phyloP scores from a whole-genome alignment of 768 basidiomycete genomes.

The Pisolithus marmoratus region DNA sequence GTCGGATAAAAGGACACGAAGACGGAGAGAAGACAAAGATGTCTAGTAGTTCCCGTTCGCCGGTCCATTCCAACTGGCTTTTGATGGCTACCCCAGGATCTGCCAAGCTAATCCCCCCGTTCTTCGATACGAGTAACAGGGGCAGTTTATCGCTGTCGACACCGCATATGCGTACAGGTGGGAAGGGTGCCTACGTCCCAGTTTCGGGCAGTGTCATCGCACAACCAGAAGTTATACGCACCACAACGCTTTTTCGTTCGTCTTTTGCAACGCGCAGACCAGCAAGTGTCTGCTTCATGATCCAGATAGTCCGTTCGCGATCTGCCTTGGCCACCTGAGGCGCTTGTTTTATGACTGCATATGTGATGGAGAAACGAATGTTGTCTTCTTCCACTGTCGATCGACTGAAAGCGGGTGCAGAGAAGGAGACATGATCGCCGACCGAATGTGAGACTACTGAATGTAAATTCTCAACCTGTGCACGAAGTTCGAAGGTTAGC shows the following conservation, averaged over 20 bases:
- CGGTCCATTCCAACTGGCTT: conserved; percentile 20
- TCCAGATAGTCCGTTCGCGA: conserved; percentile 49
- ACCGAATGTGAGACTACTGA: conserved; percentile 65
- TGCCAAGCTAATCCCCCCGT: conserved; percentile 29
- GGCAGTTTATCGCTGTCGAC: conserved; percentile 21
- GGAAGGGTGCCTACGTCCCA: conserved; percentile 37
- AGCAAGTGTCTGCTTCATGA: conserved; percentile 53
- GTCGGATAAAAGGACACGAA: conserved; percentile 24
- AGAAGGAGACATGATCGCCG: conserved; percentile 58
- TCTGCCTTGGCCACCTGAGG: conserved; percentile 39
- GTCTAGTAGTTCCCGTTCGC: conserved; percentile 22
- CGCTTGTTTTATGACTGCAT: conserved; percentile 45
- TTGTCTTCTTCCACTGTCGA: conserved; percentile 26
- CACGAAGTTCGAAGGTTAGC: conserved; percentile 4
- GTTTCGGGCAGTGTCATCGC: conserved; percentile 4
- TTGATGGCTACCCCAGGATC: conserved; percentile 23
- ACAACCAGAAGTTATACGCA: conserved; percentile 28
- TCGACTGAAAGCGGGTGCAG: conserved; percentile 50
- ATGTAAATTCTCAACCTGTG: conserved; percentile 59
- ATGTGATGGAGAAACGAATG: conserved; percentile 42
- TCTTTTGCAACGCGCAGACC: conserved; percentile 24
- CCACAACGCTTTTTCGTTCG: conserved; percentile 39
- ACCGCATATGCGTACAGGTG: conserved; percentile 34
- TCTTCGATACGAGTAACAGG: conserved; percentile 29
- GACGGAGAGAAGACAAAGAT: conserved; percentile 25